phyloP scores from a whole-genome alignment of 2,329 filamentous ascomycete genomes.

The Scolecobasidium constrictum region DNA sequence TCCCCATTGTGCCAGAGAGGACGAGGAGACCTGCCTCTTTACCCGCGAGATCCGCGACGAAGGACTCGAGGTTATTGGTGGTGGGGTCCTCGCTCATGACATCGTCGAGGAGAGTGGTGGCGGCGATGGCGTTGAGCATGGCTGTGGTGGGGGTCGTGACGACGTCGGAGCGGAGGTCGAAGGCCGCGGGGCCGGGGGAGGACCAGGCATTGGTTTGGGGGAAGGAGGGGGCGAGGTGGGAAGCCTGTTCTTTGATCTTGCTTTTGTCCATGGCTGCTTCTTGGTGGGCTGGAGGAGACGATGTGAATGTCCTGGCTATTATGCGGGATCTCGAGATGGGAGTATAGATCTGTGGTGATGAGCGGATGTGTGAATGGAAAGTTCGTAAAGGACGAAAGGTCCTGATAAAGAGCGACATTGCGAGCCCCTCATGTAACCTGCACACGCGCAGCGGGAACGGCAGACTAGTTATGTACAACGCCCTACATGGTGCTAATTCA shows the following conservation, averaged over 20 bases:
- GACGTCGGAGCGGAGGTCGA: slow-evolving; percentile 36
- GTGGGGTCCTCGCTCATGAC: slow-evolving; percentile 72
- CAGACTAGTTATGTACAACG: too few species aligned
- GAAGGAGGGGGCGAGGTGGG: neutral
- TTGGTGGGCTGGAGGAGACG: neutral
- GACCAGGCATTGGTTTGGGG: slow-evolving; percentile 10
- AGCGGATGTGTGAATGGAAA: neutral
- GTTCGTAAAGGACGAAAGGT: neutral
- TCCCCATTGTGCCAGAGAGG: slow-evolving; percentile 87
- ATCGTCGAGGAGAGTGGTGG: slow-evolving; percentile 70
- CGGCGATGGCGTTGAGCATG: slow-evolving; percentile 72
- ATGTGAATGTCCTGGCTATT: too few species aligned
- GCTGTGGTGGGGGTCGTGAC: slow-evolving; percentile 66
- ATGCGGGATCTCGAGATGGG: too few species aligned
- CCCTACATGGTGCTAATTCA: neutral
- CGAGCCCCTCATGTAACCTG: too few species aligned
- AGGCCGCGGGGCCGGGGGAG: slow-evolving; percentile 9
- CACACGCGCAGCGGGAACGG: too few species aligned
- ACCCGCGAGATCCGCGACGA: slow-evolving; percentile 60
- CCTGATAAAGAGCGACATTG: neutral
- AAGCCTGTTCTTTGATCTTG: neutral
- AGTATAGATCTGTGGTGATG: too few species aligned
- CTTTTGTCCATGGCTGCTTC: neutral
- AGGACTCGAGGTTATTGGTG: slow-evolving; percentile 63
- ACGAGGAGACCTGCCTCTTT: slow-evolving; percentile 74